Conservation (phyloP, 805 yeast genomes). For the Hanseniaspora lachancei region DNA sequence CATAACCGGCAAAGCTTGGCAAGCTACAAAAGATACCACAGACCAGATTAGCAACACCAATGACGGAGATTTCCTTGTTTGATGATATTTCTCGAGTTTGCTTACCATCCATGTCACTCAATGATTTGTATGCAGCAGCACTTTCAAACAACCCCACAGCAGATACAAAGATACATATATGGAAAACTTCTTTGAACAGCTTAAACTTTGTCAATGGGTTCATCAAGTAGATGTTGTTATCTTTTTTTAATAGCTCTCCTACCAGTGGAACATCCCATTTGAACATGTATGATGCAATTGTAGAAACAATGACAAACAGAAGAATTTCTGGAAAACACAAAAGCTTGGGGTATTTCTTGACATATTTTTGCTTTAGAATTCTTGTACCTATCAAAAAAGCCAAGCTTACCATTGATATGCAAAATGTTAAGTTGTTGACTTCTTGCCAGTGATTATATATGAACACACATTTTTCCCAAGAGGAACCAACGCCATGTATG, state of each 20-base stretch:
- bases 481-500: constrained; percentile 9
- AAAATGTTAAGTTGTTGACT: constrained; percentile 1
- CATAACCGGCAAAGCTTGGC: constrained; percentile 14
- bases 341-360: constrained; percentile 1
- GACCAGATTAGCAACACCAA: constrained; percentile 10
- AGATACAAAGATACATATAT: constrained; percentile 8
- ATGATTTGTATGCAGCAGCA: constrained; percentile 12
- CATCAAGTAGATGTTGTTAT: constrained; percentile 4
- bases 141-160: constrained; percentile 13
- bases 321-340: constrained; percentile 12
- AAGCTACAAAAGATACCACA: constrained; percentile 10
- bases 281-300: neutral
- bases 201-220: constrained; percentile 6
- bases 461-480: constrained; percentile 12
- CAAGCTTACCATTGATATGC: constrained; percentile 1
- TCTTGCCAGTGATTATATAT: constrained; percentile 1
- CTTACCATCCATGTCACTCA: constrained; percentile 12
- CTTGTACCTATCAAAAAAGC: constrained; percentile 7
- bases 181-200: constrained; percentile 11
- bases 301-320: constrained; percentile 7
- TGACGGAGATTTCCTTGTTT: constrained; percentile 10
- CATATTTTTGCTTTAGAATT: constrained; percentile 3
- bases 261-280: constrained; percentile 11
- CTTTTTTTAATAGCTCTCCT: constrained; percentile 10
- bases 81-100: constrained; percentile 12